These are phyloP conservation scores for Apiospora malaysiana DNA, from an alignment of 2,329 filamentous ascomycete species.

Conservation along the genomic window DNA sequence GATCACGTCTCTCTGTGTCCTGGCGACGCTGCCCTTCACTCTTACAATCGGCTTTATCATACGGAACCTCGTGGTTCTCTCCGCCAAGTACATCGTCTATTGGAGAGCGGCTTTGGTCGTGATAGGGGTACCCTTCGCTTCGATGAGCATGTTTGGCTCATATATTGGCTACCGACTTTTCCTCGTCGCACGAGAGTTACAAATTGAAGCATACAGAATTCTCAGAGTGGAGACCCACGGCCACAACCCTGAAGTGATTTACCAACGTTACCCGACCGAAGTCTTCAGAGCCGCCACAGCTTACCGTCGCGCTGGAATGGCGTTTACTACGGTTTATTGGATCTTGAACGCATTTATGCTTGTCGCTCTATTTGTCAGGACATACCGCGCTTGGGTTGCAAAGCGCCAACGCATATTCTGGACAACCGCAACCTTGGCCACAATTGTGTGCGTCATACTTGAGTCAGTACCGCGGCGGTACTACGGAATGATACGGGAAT, in stretches of 20 bases:
- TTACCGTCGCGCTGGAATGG: too few species aligned
- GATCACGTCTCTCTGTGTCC: background rate
- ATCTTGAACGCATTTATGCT: background rate
- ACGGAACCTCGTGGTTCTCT: background rate
- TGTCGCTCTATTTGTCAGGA: background rate
- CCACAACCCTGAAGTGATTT: too few species aligned
- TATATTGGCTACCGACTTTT: background rate
- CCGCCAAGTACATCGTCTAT: background rate
- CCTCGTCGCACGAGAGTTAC: background rate
- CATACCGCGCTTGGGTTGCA: background rate
- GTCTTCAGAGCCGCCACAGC: too few species aligned
- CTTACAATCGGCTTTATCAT: background rate
- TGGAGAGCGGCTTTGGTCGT: background rate
- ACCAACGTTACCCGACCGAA: too few species aligned
- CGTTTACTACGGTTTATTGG: too few species aligned
- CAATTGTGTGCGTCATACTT: background rate
- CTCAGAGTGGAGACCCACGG: too few species aligned
- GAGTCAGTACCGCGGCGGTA: background rate
- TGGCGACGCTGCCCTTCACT: background rate
- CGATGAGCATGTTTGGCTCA: background rate
- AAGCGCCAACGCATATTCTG: background rate
- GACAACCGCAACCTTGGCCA: background rate
- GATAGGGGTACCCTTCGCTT: background rate
- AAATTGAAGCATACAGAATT: too few species aligned
- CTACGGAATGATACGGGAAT: too few species aligned